Base-by-base conservation (phyloP, 257 asterid genomes). In the Fraxinus quadrangulata region DNA sequence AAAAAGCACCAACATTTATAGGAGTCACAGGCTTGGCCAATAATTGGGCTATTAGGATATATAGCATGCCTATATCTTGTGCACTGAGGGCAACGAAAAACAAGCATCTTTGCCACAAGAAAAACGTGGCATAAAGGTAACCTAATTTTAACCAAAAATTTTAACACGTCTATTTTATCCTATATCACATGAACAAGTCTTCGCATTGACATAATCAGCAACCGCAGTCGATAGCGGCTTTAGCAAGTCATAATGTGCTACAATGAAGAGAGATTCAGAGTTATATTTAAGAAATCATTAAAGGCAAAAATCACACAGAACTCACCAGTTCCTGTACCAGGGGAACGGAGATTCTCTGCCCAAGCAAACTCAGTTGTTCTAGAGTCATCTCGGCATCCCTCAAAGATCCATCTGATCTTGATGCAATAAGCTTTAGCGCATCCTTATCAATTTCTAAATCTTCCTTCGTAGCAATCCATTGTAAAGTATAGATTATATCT, bases 331-430 rank as follows among this genome's bases (percentile, higher is more conserved):
- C 96, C 81, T 92, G 97, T 17, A 92, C 97, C 77, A 89, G 83
- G 74, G 93, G 84, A 45, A 89, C 87, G 34, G 97, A 86, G 75
- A 94, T 85, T 84, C 85, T 90, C 89, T 86, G 92, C 69, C 98
- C 98, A 4, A 94, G 90, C 79, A 94, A 86, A 80, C 97, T 89
- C 88, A 94, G 74, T 75, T 94, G 97, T 67, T 92, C 98, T 67
- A 94, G 85, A 37, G 98, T 94, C 98, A 92, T 94, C 88, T 94
- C 98, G 36, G 97, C 98, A 77, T 94, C 98, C 74, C 97, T 88
- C 78, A 94, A 76, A 54, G 98, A 94, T 77, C 98, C 98, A 75
- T 92, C 92, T 19, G 97, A 92, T 78, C 90, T 90, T 42, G 97
- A 90, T 30, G 98, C 93, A 80, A 90, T 89, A 75, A 94, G 97